phyloP scores from a whole-genome alignment of 225 moss, liverwort and hornwort genomes.

The Sphagnum tenellum region DNA sequence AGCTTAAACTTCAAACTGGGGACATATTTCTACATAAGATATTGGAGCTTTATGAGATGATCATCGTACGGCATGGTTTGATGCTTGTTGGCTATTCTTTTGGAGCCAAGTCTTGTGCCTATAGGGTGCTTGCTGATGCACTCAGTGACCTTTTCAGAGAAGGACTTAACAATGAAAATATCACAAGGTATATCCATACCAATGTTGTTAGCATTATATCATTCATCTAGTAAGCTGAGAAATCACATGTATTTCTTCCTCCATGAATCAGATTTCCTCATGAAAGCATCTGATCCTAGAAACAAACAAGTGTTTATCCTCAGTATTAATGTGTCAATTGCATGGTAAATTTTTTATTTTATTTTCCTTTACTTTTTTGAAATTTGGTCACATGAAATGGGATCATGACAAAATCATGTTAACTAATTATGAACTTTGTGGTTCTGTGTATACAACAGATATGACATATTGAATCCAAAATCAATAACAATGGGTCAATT shows the following conservation, averaged over 20 bases:
- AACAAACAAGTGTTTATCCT: too few species aligned
- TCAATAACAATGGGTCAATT: slow-evolving; percentile 80
- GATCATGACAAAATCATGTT: too few species aligned
- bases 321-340: too few species aligned
- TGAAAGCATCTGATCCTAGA: too few species aligned
- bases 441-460: slow-evolving; percentile 21
- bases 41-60: slow-evolving; percentile 79
- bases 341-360: too few species aligned
- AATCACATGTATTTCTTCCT: too few species aligned
- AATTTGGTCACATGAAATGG: too few species aligned
- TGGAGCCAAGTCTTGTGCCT: slow-evolving; percentile 57
- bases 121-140: slow-evolving; percentile 64
- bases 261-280: too few species aligned
- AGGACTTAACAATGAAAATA: slow-evolving; percentile 64
- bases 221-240: too few species aligned
- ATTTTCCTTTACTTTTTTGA: too few species aligned
- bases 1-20: slow-evolving; percentile 37
- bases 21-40: slow-evolving; percentile 62
- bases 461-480: slow-evolving; percentile 64
- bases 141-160: slow-evolving; percentile 43
- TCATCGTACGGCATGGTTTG: slow-evolving; percentile 77
- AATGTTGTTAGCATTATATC: too few species aligned
- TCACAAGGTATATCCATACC: slow-evolving; percentile 30
- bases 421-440: neutral
- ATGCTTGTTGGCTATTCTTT: slow-evolving; percentile 80